Evolutionary conservation across 78 protist species (phyloP).

Genomic region (Pigoraptor vietnamica): DNA sequence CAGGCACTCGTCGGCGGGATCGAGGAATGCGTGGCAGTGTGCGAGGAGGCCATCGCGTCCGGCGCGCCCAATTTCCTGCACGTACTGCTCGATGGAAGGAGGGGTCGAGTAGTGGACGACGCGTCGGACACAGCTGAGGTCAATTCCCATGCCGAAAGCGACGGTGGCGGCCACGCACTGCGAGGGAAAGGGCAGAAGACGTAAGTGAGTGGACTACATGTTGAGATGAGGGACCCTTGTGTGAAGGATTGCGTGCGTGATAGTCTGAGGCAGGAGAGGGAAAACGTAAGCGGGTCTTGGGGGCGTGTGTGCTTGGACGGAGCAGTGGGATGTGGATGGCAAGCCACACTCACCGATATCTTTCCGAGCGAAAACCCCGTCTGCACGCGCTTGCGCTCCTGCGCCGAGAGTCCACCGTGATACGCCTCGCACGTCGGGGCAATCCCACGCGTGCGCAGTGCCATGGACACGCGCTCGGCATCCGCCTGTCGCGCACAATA

Average conservation of each 20-base stretch:
- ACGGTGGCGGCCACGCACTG: slow-evolving; percentile 90
- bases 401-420: slow-evolving; percentile 23
- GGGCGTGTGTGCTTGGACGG: too few species aligned
- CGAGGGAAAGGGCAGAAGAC: too few species aligned
- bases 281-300: too few species aligned
- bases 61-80: slow-evolving; percentile 90
- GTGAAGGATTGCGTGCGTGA: too few species aligned
- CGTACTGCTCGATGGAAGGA: slow-evolving; percentile 93
- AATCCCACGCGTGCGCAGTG: not conserved
- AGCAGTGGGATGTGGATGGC: too few species aligned
- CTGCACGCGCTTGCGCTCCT: slow-evolving; percentile 35
- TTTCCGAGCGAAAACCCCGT: not conserved
- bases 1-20: not conserved
- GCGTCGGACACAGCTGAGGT: slow-evolving; percentile 91
- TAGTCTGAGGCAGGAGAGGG: too few species aligned
- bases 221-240: too few species aligned
- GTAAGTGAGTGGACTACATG: too few species aligned
- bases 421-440: slow-evolving; percentile 6
- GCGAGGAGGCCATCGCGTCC: slow-evolving; percentile 85
- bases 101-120: slow-evolving; percentile 94
- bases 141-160: slow-evolving; percentile 99
- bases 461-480: not conserved
- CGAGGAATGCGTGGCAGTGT: not conserved
- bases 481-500: slow-evolving; percentile 12
- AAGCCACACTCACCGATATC: slow-evolving; percentile 5